Base-by-base conservation (phyloP, 352 stramenopile species). In the Globisporangium middletonii region DNA sequence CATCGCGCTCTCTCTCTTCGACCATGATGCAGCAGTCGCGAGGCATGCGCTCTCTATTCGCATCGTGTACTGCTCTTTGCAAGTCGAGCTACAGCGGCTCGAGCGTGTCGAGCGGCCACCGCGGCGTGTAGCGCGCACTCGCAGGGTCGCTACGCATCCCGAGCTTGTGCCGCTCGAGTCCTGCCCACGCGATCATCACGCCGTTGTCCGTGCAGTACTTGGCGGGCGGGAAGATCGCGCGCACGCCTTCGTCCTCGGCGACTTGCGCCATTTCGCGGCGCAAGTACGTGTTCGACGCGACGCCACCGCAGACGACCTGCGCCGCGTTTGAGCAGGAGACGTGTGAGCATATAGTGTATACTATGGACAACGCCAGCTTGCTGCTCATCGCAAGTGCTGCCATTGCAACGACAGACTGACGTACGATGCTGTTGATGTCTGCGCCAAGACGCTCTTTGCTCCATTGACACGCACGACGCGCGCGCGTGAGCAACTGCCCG, bases 201-300 rank as follows among this genome's bases (percentile, higher is more conserved):
- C 94, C 97, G 68, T 99, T 99, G 83, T 99, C 97, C 2, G 97
- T 99, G 76, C 97, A 99, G 45, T 99, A 88, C 60, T 90, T 74
- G 19, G 75, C 66, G 5, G 85, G 81, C 19, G 82, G 77, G 30
- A 90, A 83, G 11, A 86, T 54, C 4, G 63, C 61, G 9, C 68
- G 43, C 1, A 93, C 47, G 2, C 63, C 70, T 62, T 92, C 78
- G 47, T 81, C 66, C 0, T 49, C n/a, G 28, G 72, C 79, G 28
- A 83, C 63, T 23, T 64, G 61, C 49, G 95, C 64, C 64, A 99
- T 75, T 15, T 94, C 78, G 18, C 59, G 59, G 12, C 97, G 86
- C 26, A 99, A 68, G 62, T 97, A 95, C 62, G 89, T 76, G 78
- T 99, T 99, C 7, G 97, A 96, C 18, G 97, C 97, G 9, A 99